Evolutionary conservation across 2,329 filamentous ascomycete species (phyloP).

Genomic region (Stylonectria norvegica): DNA sequence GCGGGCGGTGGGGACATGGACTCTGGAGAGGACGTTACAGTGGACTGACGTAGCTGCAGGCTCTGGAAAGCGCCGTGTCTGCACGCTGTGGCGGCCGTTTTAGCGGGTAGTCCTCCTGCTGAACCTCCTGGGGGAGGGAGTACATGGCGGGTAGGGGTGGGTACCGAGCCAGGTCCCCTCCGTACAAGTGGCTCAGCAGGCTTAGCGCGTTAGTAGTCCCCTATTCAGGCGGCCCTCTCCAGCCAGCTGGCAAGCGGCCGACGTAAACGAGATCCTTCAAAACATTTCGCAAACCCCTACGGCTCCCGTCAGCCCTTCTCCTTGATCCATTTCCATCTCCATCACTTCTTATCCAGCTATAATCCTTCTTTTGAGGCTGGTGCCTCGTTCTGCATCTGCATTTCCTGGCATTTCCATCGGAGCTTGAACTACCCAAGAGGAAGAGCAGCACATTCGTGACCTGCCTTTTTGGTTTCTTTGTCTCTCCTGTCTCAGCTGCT

Average conservation of each 20-base stretch:
- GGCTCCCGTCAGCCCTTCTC: conserved; percentile 23
- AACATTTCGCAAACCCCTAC: conserved; percentile 27
- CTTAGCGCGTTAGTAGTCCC: conserved; percentile 29
- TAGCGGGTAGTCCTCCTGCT: too few relatives aligned
- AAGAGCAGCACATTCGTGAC: too few relatives aligned
- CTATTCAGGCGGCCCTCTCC: conserved; percentile 25
- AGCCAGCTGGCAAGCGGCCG: conserved; percentile 10
- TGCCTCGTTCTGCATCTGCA: conserved; percentile 24
- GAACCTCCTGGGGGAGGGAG: too few relatives aligned
- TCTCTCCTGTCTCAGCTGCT: conserved; percentile 29
- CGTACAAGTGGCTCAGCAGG: conserved; percentile 31
- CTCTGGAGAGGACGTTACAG: not conserved
- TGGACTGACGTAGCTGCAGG: conserved; percentile 11
- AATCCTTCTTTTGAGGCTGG: conserved; percentile 31
- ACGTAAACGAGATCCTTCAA: conserved; percentile 25
- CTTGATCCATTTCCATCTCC: conserved; percentile 22
- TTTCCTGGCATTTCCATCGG: conserved; percentile 16
- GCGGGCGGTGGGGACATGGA: too few relatives aligned
- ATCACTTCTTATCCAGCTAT: conserved; percentile 26
- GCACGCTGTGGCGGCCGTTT: conserved; percentile 7
- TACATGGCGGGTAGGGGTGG: too few relatives aligned
- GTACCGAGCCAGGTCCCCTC: too few relatives aligned
- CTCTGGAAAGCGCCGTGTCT: conserved; percentile 3
- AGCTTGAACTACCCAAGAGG: too few relatives aligned
- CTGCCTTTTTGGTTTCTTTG: conserved; percentile 18